Evolutionary conservation across 1,284 basidiomycete genomes (phyloP), one percentile per base, ranked within the genome.

Genomic region (Ustilago cynodontis): DNA sequence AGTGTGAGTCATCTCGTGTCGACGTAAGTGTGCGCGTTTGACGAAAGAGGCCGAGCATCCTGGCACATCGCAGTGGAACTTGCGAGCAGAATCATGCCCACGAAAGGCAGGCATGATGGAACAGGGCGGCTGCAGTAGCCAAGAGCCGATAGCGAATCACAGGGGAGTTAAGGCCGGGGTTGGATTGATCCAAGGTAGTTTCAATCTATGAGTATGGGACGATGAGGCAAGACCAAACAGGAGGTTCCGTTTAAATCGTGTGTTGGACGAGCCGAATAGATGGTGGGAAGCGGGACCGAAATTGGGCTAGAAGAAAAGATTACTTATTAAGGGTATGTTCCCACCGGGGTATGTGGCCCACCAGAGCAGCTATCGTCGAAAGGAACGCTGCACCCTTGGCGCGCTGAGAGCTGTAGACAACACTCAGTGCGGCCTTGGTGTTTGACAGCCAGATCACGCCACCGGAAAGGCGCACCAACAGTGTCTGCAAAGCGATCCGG

Each of bases 1-100:
- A 0, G 74, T 72, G 35, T 77, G 74, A 20, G 74, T 77, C 74
- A 77, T 72, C 59, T 77, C 69, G 59, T 77, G 74, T 24, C 74
- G 11, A 16, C 74, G 69, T 43, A 77, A 47, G 45, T 77, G 74
- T 4, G 74, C 74, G 16, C 74, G 67, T 55, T 77, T 77, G 53
- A 71, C 63, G 37, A 77, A 77, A 1, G 74, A 64, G n/a, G 74
- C 74, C 18, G 65, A 59, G 66, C 74, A 77, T 59, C 69, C 65
- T 16, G 58, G 52, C 11, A 69, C 62, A 0, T 67, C 61, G 65
- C 74, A 77, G 20, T 59, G 65, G 28, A 72, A 72, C 41, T 67
- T 64, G 52, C 74, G 69, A n/a, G 58, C 65, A 22, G 61, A 58
- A 20, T 67, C 65, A 26, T 64, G 70, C 33, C 70, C 57, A 26